Conservation (phyloP, 169 alveolate genomes). For the Blepharisma undulans region DNA sequence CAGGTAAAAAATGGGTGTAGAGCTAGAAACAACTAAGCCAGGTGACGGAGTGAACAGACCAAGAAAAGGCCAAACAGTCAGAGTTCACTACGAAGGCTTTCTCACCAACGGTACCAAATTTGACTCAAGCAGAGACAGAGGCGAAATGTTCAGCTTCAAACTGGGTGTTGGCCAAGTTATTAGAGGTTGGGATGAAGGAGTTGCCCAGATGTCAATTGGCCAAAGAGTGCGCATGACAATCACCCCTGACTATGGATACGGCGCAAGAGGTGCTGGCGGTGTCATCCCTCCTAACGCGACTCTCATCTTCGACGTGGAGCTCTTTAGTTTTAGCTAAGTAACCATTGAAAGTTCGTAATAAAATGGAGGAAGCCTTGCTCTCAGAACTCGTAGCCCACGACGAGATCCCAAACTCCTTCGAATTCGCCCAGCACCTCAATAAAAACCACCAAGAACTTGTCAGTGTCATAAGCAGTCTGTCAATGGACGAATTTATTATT, state of each 20-base stretch:
- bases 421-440: constrained; percentile 46
- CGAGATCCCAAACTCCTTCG: constrained; percentile 32
- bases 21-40: constrained; percentile 65
- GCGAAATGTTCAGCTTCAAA: constrained; percentile 52
- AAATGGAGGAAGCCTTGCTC: constrained; percentile 2
- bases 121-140: constrained; percentile 71
- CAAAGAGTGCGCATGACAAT: constrained; percentile 67
- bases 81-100: constrained; percentile 83
- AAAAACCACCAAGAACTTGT: constrained; percentile 56
- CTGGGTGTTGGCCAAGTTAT: constrained; percentile 75
- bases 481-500: constrained; percentile 56
- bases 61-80: constrained; percentile 45
- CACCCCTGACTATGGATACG: constrained; percentile 73
- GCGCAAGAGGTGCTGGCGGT: constrained; percentile 75
- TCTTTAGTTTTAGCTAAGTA: constrained; percentile 30
- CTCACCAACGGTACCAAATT: constrained; percentile 78
- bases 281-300: constrained; percentile 76
- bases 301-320: constrained; percentile 73
- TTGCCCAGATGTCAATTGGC: constrained; percentile 64
- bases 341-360: not conserved
- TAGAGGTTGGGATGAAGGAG: constrained; percentile 81
- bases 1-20: constrained; percentile 47
- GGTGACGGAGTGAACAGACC: constrained; percentile 76
- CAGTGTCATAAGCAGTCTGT: constrained; percentile 59
- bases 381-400: not conserved